A percentile compares a stretch with the other conserved stretches of the same genome.
Conservation (phyloP, 345 rosid species). For the Boechera divaricarpa region DNA sequence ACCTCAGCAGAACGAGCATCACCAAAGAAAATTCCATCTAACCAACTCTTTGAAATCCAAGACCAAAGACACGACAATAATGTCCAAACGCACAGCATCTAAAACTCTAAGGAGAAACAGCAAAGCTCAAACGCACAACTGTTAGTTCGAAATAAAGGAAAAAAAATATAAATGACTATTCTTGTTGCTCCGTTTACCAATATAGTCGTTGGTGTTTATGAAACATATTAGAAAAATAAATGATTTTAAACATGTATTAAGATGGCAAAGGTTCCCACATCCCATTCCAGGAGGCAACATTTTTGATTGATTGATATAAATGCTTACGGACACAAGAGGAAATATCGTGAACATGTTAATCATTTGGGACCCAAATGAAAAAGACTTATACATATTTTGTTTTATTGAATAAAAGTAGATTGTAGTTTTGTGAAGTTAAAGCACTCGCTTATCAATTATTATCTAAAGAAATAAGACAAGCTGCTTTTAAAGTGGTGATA, state of each 20-base stretch:
- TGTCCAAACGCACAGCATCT: too few species aligned
- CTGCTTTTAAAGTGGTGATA: slow-evolving; percentile 44
- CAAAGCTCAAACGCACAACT: too few species aligned
- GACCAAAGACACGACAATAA: too few species aligned
- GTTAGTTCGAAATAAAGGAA: too few species aligned
- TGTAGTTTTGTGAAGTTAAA: slow-evolving; percentile 37
- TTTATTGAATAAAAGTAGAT: slow-evolving; percentile 16
- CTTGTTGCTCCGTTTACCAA: background rate
- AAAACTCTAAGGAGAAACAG: too few species aligned
- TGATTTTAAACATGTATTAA: slow-evolving; percentile 2
- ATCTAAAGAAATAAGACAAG: slow-evolving; percentile 34
- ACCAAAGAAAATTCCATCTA: too few species aligned
- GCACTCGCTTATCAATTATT: slow-evolving; percentile 34
- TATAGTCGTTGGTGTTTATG: slow-evolving; percentile 23
- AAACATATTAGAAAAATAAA: slow-evolving; percentile 12
- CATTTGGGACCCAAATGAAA: slow-evolving; percentile 44
- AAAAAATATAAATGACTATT: too few species aligned
- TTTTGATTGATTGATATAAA: slow-evolving; percentile 44
- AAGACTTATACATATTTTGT: slow-evolving; percentile 24
- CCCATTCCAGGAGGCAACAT: slow-evolving; percentile 45
- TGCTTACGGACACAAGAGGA: slow-evolving; percentile 38
- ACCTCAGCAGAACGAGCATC: too few species aligned
- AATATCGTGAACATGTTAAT: slow-evolving; percentile 37
- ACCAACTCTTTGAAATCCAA: too few species aligned
- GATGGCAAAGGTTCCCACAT: slow-evolving; percentile 40